Evolutionary conservation across 306 rosid species (phyloP), one percentile per base, ranked within the genome.

Genomic region (Pachyrhizus erosus): DNA sequence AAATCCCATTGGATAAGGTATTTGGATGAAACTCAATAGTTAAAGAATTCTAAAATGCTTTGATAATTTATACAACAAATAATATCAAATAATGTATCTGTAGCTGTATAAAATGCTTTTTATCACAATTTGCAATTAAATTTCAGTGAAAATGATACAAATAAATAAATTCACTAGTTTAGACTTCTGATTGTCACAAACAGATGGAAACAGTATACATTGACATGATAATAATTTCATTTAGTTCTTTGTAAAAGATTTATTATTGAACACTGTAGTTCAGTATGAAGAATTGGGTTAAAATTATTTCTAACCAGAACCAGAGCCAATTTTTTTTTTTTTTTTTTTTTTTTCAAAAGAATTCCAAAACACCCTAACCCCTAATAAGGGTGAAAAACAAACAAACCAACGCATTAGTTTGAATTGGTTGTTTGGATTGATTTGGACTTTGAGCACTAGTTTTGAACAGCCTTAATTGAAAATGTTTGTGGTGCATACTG

Each of bases 391-490:
- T 14, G 34, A 57, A 58, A 67, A 20, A 10, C 27, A 34, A 13
- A 51, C 17, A 15, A 48, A 49, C 68, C 20, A 61, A 11, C 68
- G 1, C 42, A n/a, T 33, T 45, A 60, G 23, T 58, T 58, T 45
- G 9, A 33, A 5, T 48, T 26, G 9, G 21, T 34, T 20, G 17
- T 10, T 68, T 20, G 24, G n/a, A 9, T 39, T 65, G 65, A 29
- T 51, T 67, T 51, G 51, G 65, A 45, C 39, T 29, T 27, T 14
- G 21, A 27, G 18, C 5, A 10, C 23, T 18, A 80, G 14, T 45
- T 79, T 51, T 71, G 51, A 62, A 54, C 60, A 49, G 65, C 72
- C 80, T 42, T 73, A 33, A 76, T 46, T 20, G 77, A 39, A 73
- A 45, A 34, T 54, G 58, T 58, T 69, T 20, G 78, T 21, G 79